Evolutionary conservation across 1,139 yeast species (phyloP).

Genomic region (Geotrichum klebahnii): DNA sequence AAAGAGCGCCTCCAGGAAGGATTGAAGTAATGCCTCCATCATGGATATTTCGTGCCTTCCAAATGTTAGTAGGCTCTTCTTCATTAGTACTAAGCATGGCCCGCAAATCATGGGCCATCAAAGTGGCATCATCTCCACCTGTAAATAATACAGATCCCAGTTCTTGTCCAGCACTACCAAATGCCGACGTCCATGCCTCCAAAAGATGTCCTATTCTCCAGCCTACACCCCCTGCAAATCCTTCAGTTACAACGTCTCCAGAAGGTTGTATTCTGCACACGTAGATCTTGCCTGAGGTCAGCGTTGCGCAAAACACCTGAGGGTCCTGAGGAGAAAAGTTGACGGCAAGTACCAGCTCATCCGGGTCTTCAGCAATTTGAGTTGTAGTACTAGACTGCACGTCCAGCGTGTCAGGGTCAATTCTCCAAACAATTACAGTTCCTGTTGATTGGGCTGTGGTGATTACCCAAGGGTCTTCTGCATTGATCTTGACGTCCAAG

Average conservation of each 20-base stretch:
- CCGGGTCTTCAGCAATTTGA: conserved; percentile 43
- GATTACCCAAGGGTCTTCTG: conserved; percentile 48
- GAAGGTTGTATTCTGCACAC: conserved; percentile 25
- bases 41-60: conserved; percentile 60
- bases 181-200: conserved; percentile 88
- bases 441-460: conserved; percentile 82
- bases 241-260: conserved; percentile 22
- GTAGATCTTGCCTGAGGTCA: conserved; percentile 38
- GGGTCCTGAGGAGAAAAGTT: conserved; percentile 42
- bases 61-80: conserved; percentile 43
- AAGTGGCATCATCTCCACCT: conserved; percentile 84
- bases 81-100: conserved; percentile 26
- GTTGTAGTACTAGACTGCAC: conserved; percentile 28
- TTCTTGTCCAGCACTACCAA: conserved; percentile 53
- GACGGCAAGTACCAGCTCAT: conserved; percentile 60
- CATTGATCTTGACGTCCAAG: conserved; percentile 66
- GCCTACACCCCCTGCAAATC: conserved; percentile 3
- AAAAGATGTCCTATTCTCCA: conserved; percentile 48
- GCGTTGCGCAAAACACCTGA: conserved; percentile 33
- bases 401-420: conserved; percentile 24
- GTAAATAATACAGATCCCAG: conserved; percentile 61
- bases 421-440: conserved; percentile 59
- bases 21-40: conserved; percentile 88
- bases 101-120: conserved; percentile 74
- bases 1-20: conserved; percentile 38